These are phyloP conservation scores for Solanum pennellii DNA, from an alignment of 257 asterid genomes.

Conservation along the genomic window DNA sequence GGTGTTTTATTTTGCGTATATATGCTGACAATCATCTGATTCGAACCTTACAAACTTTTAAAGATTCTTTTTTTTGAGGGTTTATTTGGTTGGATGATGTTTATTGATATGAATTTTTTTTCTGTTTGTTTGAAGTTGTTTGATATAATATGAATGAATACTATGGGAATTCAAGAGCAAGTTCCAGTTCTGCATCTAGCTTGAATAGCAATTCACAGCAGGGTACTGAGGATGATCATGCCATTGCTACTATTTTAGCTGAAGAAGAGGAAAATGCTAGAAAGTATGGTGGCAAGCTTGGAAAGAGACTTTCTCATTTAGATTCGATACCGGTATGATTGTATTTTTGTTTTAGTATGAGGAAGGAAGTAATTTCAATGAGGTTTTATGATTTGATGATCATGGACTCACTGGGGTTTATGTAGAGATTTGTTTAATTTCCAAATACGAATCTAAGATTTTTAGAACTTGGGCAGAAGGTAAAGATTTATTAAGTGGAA, in stretches of 20 bases:
- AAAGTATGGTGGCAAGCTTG: slow-evolving; percentile 36
- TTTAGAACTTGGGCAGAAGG: background rate
- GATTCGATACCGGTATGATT: slow-evolving; percentile 76
- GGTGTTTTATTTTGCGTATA: background rate
- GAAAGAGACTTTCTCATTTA: slow-evolving; percentile 82
- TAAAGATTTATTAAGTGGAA: background rate
- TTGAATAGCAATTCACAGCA: slow-evolving; percentile 59
- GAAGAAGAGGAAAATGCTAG: slow-evolving; percentile 40
- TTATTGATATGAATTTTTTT: background rate
- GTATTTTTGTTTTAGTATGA: background rate
- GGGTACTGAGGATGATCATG: slow-evolving; percentile 88
- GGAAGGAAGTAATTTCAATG: background rate
- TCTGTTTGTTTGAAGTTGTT: background rate
- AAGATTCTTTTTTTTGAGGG: background rate
- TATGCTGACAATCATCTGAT: background rate
- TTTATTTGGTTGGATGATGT: background rate
- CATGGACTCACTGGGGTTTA: background rate
- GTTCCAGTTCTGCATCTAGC: slow-evolving; percentile 60
- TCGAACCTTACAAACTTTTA: background rate
- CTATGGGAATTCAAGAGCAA: slow-evolving; percentile 31
- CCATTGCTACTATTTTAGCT: slow-evolving; percentile 68
- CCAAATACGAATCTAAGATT: background rate
- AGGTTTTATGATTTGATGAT: background rate
- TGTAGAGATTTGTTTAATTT: background rate
- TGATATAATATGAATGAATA: slow-evolving; percentile 25